Percentiles rank a stretch among this genome's conserved stretches.
phyloP scores from a whole-genome alignment of 208 protist species.

The Trypanosoma cruzi region DNA sequence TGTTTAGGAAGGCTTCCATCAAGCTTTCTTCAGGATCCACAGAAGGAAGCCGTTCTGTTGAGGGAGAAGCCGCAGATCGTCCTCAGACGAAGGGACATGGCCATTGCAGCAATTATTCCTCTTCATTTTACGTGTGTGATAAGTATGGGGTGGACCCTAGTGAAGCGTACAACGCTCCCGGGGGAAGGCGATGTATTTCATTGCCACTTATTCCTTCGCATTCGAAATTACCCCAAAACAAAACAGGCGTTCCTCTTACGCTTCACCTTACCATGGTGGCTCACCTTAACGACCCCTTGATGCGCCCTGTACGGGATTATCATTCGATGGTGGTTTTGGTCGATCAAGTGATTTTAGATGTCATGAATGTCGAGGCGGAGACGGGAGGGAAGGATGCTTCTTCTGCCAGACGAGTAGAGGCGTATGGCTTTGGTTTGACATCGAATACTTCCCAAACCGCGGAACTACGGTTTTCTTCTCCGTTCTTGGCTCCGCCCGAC shows the following conservation, averaged over 20 bases:
- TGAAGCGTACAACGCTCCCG: conserved; percentile 61
- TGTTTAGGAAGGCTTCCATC: conserved; percentile 23
- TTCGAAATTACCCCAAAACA: conserved; percentile 24
- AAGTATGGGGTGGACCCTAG: conserved; percentile 45
- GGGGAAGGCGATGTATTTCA: conserved; percentile 47
- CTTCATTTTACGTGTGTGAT: conserved; percentile 39
- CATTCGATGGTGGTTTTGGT: conserved; percentile 50
- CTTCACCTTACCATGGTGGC: conserved; percentile 54
- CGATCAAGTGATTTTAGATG: conserved; percentile 60
- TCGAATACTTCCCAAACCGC: conserved; percentile 38
- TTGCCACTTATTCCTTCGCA: conserved; percentile 41
- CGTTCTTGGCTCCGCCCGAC: conserved; percentile 15
- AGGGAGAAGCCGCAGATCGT: conserved; percentile 26
- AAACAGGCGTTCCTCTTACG: conserved; percentile 42
- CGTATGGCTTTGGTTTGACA: conserved; percentile 65
- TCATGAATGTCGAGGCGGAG: conserved; percentile 32
- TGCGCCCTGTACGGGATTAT: conserved; percentile 38
- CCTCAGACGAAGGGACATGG: not conserved
- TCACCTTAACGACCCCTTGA: conserved; percentile 30
- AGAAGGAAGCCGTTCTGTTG: conserved; percentile 13
- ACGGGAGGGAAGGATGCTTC: not conserved
- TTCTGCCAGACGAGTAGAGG: conserved; percentile 26
- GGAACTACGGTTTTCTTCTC: conserved; percentile 19
- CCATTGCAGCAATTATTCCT: conserved; percentile 2
- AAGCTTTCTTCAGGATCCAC: conserved; percentile 31